Conservation (phyloP, 2,329 filamentous ascomycete species). For the Helotiales sp. region DNA sequence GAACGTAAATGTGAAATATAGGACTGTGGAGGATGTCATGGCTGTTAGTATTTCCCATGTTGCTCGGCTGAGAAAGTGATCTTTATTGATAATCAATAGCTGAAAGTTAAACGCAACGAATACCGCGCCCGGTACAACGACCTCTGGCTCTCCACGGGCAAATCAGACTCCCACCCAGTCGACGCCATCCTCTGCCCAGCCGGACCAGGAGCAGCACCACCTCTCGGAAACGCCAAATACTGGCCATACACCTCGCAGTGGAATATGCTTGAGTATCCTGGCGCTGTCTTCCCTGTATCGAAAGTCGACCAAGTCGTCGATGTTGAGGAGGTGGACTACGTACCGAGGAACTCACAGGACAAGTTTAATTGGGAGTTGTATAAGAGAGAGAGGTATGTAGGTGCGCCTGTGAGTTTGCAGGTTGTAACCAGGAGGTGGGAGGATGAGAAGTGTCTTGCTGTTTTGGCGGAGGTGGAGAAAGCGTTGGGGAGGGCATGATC, state of each 20-base stretch:
- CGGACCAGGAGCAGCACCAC: constrained; percentile 58
- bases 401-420: constrained; percentile 46
- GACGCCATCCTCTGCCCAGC: constrained; percentile 65
- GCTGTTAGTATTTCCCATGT: constrained; percentile 26
- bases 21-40: constrained; percentile 30
- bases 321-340: constrained; percentile 27
- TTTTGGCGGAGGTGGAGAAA: constrained; percentile 25
- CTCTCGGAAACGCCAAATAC: constrained; percentile 52
- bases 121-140: constrained; percentile 30
- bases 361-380: constrained; percentile 39
- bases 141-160: constrained; percentile 33
- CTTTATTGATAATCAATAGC: constrained; percentile 12
- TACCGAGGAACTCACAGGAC: constrained; percentile 38
- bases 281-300: constrained; percentile 61
- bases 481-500: constrained; percentile 13
- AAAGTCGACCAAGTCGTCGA: constrained; percentile 35
- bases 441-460: constrained; percentile 43
- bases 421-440: constrained; percentile 44
- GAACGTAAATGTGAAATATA: constrained; percentile 32
- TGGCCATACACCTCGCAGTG: constrained; percentile 70
- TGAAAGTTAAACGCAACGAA: constrained; percentile 46
- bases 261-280: constrained; percentile 72
- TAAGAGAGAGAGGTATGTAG: constrained; percentile 27
- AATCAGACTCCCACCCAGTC: constrained; percentile 37
- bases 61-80: too few relatives aligned